Conservation (phyloP, 352 stramenopile species). For the Thalassiosira livingstoniorum region DNA sequence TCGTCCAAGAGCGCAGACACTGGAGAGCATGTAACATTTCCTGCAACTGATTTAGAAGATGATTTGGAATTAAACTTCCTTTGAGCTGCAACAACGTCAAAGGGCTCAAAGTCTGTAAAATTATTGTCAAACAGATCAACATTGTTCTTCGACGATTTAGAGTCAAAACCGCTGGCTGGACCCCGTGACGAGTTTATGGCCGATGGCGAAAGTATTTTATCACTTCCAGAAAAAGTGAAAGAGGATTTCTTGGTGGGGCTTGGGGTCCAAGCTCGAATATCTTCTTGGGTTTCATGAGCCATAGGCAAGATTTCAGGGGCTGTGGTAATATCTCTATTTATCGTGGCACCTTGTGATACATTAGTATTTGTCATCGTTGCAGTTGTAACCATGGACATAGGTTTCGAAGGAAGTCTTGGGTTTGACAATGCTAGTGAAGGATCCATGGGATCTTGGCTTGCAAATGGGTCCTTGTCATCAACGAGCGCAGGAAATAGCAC, state of each 20-base stretch:
- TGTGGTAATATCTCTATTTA: neutral
- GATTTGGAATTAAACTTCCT: conserved; percentile 13
- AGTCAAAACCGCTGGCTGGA: neutral
- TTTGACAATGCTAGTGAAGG: neutral
- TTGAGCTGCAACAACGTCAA: conserved; percentile 30
- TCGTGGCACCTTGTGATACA: neutral
- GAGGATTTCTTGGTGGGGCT: conserved; percentile 51
- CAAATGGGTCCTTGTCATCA: conserved; percentile 44
- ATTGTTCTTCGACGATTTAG: neutral
- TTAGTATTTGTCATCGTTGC: neutral
- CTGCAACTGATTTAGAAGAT: conserved; percentile 38
- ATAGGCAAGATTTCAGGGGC: conserved; percentile 30
- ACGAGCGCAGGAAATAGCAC: conserved; percentile 37
- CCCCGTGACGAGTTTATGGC: neutral
- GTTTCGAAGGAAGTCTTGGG: conserved; percentile 9
- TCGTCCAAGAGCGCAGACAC: conserved; percentile 70
- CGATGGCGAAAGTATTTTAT: conserved; percentile 21
- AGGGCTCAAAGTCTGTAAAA: conserved; percentile 75
- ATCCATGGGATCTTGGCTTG: neutral
- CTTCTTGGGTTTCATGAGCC: conserved; percentile 57
- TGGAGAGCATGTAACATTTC: conserved; percentile 36
- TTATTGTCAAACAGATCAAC: conserved; percentile 64
- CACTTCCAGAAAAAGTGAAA: conserved; percentile 43
- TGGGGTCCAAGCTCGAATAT: conserved; percentile 64
- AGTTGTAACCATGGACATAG: neutral